Evolutionary conservation across 2,329 filamentous ascomycete species (phyloP).

Genomic region (Curvularia eragrostidis): DNA sequence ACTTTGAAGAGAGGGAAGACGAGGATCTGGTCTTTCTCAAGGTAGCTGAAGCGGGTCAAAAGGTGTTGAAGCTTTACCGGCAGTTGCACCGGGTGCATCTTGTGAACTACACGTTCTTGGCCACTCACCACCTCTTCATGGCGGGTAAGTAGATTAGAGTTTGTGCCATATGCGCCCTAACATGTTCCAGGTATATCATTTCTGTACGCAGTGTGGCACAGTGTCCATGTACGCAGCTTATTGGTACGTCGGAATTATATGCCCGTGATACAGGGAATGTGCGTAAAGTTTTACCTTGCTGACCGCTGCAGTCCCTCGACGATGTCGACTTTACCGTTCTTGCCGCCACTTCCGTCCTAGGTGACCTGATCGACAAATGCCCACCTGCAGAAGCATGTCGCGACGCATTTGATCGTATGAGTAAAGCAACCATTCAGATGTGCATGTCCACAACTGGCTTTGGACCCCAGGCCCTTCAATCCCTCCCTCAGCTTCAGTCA

Average conservation of each 20-base stretch:
- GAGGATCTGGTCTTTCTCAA: conserved; percentile 93
- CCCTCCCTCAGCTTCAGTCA: conserved; percentile 29
- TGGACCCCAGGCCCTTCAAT: conserved; percentile 55
- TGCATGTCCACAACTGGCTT: conserved; percentile 86
- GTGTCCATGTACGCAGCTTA: conserved; percentile 81
- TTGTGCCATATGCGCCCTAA: conserved; percentile 19
- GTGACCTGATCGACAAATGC: conserved; percentile 91
- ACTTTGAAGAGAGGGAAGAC: conserved; percentile 74
- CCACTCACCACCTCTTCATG: conserved; percentile 97
- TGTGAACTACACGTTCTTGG: conserved; percentile 95
- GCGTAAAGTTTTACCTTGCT: conserved; percentile 12
- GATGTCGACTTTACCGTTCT: conserved; percentile 98
- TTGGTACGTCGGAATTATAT: conserved; percentile 65
- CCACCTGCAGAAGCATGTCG: conserved; percentile 93
- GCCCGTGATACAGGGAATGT: neutral
- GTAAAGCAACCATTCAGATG: conserved; percentile 95
- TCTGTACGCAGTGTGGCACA: conserved; percentile 97
- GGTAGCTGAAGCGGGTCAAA: conserved; percentile 92
- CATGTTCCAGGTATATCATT: conserved; percentile 74
- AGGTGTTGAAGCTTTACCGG: conserved; percentile 87
- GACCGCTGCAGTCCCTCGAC: conserved; percentile 70
- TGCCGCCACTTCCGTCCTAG: conserved; percentile 89
- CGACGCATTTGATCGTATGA: conserved; percentile 93
- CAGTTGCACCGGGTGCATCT: conserved; percentile 86
- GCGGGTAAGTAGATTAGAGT: conserved; percentile 65